Evolutionary conservation across 495 filamentous ascomycete species (phyloP).

Genomic region (Annulohypoxylon stygium): DNA sequence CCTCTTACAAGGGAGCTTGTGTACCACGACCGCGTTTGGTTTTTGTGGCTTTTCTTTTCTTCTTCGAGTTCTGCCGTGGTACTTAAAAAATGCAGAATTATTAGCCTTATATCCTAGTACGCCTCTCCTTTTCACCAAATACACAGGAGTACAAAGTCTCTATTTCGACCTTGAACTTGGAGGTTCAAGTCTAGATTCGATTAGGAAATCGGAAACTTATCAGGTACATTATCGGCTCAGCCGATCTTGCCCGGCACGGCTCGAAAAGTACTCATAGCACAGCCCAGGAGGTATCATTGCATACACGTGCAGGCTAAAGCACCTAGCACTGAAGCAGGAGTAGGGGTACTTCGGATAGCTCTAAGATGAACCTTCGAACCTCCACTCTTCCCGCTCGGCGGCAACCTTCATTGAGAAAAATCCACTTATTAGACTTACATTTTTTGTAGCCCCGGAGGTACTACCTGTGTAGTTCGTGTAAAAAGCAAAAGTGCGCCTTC

Average conservation of each 20-base stretch:
- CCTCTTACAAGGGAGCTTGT: constrained; percentile 18
- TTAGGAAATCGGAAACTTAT: constrained; percentile 8
- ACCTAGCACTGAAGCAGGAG: not conserved
- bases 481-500: constrained; percentile 30
- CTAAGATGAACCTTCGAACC: not conserved
- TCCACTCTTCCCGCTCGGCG: constrained; percentile 27
- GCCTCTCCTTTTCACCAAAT: not conserved
- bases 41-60: constrained; percentile 1
- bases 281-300: constrained; percentile 18
- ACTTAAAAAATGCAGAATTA: constrained; percentile 3
- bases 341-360: constrained; percentile 18
- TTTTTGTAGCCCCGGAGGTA: constrained; percentile 11
- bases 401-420: constrained; percentile 14
- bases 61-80: constrained; percentile 15
- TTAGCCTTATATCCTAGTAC: not conserved
- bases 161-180: not conserved
- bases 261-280: not conserved
- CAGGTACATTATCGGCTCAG: constrained; percentile 22
- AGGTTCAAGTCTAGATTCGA: not conserved
- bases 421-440: constrained; percentile 37
- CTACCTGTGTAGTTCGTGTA: constrained; percentile 17
- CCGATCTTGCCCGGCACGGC: constrained; percentile 9
- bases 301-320: constrained; percentile 24
- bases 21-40: constrained; percentile 23
- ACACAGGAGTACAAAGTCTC: constrained; percentile 1